These are phyloP conservation scores for Nemophila menziesii DNA, from an alignment of 257 asterid species.

Conservation along the genomic window DNA sequence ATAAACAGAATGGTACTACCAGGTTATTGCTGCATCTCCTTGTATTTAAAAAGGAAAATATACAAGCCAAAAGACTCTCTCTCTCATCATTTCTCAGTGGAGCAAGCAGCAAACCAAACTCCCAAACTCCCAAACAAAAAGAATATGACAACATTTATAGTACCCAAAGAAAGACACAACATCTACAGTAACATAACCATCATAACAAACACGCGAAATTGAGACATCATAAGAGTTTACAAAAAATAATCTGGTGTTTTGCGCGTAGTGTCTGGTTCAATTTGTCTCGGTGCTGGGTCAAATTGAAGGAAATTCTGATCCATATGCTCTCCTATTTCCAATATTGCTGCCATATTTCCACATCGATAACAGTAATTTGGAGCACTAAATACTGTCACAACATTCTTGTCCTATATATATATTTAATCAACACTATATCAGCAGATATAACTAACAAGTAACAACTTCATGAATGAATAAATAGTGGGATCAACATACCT, in stretches of 20 bases:
- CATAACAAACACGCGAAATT: constrained; percentile 20
- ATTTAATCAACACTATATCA: no score
- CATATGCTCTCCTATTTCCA: constrained; percentile 89
- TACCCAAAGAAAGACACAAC: constrained; percentile 49
- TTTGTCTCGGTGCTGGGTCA: constrained; percentile 96
- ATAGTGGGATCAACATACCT: constrained; percentile 34
- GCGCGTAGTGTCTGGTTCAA: constrained; percentile 88
- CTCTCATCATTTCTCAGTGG: constrained; percentile 23
- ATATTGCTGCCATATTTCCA: constrained; percentile 97
- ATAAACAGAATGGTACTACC: constrained; percentile 30
- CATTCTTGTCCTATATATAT: constrained; percentile 79
- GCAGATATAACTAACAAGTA: neutral
- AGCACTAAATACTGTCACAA: constrained; percentile 86
- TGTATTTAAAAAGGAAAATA: constrained; percentile 27
- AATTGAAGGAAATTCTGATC: constrained; percentile 92
- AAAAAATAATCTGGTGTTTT: constrained; percentile 91
- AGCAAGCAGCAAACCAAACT: constrained; percentile 40
- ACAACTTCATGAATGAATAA: neutral
- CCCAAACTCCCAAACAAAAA: no score
- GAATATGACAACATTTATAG: constrained; percentile 4
- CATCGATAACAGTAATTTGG: constrained; percentile 96
- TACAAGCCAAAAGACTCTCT: constrained; percentile 51
- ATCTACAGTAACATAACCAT: constrained; percentile 54
- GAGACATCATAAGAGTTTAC: no score
- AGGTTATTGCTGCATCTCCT: constrained; percentile 39